Percentiles rank a stretch among this genome's conserved stretches.
These are phyloP conservation scores for Paspalum notatum DNA, from an alignment of 176 grass and related monocot species.

Conservation along the genomic window DNA sequence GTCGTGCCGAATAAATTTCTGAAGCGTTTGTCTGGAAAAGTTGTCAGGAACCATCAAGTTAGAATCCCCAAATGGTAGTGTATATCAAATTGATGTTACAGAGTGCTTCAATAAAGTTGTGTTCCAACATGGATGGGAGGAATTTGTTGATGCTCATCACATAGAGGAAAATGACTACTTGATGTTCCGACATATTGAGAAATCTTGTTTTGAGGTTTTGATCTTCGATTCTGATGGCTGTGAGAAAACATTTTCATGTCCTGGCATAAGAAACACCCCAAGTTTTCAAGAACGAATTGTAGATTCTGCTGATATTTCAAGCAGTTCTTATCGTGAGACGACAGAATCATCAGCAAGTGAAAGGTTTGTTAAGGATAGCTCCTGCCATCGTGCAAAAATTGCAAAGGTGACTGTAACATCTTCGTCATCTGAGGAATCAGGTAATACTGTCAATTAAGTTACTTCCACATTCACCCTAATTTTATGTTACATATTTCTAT, in stretches of 20 bases:
- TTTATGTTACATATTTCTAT: background rate
- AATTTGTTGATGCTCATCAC: constrained; percentile 44
- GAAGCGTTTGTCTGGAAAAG: constrained; percentile 31
- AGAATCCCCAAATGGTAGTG: constrained; percentile 31
- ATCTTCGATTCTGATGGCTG: constrained; percentile 43
- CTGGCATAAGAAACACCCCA: constrained; percentile 5
- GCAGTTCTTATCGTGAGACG: background rate
- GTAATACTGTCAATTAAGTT: constrained; percentile 15
- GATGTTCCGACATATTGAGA: constrained; percentile 39
- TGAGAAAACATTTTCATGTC: constrained; percentile 39
- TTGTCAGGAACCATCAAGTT: constrained; percentile 41
- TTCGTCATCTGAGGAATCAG: constrained; percentile 4
- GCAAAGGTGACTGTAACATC: background rate
- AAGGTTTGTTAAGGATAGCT: background rate
- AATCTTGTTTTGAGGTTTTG: constrained; percentile 41
- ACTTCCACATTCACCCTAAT: background rate
- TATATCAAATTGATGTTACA: constrained; percentile 39
- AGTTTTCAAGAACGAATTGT: background rate
- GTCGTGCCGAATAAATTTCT: constrained; percentile 39
- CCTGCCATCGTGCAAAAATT: background rate
- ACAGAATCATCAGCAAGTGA: constrained; percentile 2
- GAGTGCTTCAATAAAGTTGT: constrained; percentile 7
- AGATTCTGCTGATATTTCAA: constrained; percentile 14
- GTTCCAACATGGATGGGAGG: constrained; percentile 49
- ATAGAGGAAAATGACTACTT: constrained; percentile 46